These are phyloP conservation scores for Aschersonia sp. DNA, from an alignment of 2,329 filamentous ascomycete genomes.

Conservation along the genomic window DNA sequence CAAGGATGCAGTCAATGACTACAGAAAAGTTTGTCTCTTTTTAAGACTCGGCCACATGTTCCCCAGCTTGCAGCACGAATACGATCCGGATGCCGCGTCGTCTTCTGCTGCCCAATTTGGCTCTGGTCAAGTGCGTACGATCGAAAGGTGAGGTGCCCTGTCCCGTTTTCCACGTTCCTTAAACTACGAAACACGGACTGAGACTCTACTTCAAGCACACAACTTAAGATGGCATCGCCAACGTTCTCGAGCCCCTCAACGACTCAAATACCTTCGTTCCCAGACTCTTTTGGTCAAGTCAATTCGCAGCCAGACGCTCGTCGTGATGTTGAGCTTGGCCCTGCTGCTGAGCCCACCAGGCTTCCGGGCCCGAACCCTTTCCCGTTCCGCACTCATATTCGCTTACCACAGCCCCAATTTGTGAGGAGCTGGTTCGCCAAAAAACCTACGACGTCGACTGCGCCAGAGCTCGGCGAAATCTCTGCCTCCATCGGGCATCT, in stretches of 20 bases:
- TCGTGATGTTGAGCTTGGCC: not conserved
- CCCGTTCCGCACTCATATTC: slow-evolving; percentile 17
- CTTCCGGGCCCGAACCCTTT: slow-evolving; percentile 15
- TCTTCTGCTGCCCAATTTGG: slow-evolving; percentile 8
- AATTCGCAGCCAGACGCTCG: slow-evolving; percentile 3
- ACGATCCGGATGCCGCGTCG: slow-evolving; percentile 17
- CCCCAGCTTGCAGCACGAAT: slow-evolving; percentile 23
- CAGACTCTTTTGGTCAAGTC: slow-evolving; percentile 5
- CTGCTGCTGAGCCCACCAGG: not conserved
- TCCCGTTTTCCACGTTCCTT: slow-evolving; percentile 1
- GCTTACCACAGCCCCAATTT: slow-evolving; percentile 10
- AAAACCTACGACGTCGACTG: not conserved
- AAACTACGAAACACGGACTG: not conserved
- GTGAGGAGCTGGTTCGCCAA: slow-evolving; percentile 7
- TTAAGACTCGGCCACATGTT: slow-evolving; percentile 29
- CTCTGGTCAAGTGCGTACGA: slow-evolving; percentile 8
- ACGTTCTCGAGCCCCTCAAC: slow-evolving; percentile 8
- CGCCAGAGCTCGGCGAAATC: not conserved
- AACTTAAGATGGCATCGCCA: slow-evolving; percentile 1
- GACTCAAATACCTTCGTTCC: slow-evolving; percentile 7
- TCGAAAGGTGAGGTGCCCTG: slow-evolving; percentile 7
- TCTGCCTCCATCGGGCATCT: not conserved
- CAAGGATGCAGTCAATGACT: slow-evolving; percentile 35
- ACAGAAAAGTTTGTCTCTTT: slow-evolving; percentile 23
- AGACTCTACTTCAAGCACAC: not conserved